These are phyloP conservation scores for Candida rishiriensis DNA, from an alignment of 805 yeast species.

Conservation along the genomic window DNA sequence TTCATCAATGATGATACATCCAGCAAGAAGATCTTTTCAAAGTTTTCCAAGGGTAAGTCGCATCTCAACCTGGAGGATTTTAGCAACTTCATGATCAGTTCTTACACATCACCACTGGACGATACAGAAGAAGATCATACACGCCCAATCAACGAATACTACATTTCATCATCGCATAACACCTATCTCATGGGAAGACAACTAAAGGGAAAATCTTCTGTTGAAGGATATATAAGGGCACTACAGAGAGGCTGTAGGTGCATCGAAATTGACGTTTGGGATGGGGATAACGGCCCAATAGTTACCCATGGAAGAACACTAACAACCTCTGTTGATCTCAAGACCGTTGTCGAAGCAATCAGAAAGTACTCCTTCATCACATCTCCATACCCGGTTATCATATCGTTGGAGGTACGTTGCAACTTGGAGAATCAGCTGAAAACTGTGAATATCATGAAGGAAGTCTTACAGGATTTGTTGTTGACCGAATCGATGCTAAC, in stretches of 20 bases:
- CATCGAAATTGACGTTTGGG: slow-evolving; percentile 96
- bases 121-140: slow-evolving; percentile 37
- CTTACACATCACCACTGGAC: slow-evolving; percentile 24
- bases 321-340: slow-evolving; percentile 66
- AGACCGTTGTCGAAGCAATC: slow-evolving; percentile 66
- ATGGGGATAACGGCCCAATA: slow-evolving; percentile 66
- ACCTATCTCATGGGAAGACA: slow-evolving; percentile 89
- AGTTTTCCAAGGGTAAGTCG: slow-evolving; percentile 27
- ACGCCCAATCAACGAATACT: slow-evolving; percentile 79
- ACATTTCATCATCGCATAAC: slow-evolving; percentile 89
- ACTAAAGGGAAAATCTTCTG: slow-evolving; percentile 78
- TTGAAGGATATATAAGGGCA: slow-evolving; percentile 83
- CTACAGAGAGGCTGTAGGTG: slow-evolving; percentile 92
- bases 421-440: slow-evolving; percentile 59
- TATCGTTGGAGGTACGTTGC: slow-evolving; percentile 86
- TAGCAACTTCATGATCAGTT: slow-evolving; percentile 30
- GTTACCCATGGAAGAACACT: slow-evolving; percentile 89
- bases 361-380: slow-evolving; percentile 85
- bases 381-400: slow-evolving; percentile 77
- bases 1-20: slow-evolving; percentile 20
- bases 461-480: slow-evolving; percentile 56
- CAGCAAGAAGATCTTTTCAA: slow-evolving; percentile 33
- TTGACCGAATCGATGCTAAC: slow-evolving; percentile 35
- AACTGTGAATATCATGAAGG: slow-evolving; percentile 48
- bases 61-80: slow-evolving; percentile 24